Evolutionary conservation across 2,329 filamentous ascomycete genomes (phyloP), one percentile per base, ranked within the genome.

Genomic region (Fusarium bulbicola): DNA sequence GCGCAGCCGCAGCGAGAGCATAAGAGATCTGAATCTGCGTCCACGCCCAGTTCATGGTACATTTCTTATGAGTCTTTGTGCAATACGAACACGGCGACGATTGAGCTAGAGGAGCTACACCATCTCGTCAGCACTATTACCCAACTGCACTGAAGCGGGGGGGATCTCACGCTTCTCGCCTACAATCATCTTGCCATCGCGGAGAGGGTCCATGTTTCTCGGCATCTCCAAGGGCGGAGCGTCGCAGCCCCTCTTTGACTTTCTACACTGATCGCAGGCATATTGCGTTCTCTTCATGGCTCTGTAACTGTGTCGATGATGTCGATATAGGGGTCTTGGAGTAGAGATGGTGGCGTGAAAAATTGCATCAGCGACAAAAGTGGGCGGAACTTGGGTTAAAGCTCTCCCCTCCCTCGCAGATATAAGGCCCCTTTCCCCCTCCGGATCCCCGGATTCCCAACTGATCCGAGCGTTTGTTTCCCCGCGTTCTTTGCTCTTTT

Each of bases 31-130:
- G 32, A 34, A 69, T 28, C 39, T 56, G 45, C 3, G 63, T 74
- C 79, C 79, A 80, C 14, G 75, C 62, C 30, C 74, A 68, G 11
- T 79, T 74, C 43, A 79, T 62, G 3, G 79, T 77, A 20, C 79
- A 81, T 15, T 66, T 68, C 49, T 81, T 81, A 12, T 76, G 74
- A 21, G 79, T 81, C 60, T 74, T 79, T 10, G 66, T 59, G 36
- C 79, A 81, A 20, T 81, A 81, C 1, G 79, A 77, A 53, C 79
- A 81, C 50, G 78, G 70, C 2, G 58, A 57, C 5, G 36, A 52
- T 21, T 68, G 64, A 15, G 32, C 58, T 4, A 64, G 18, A 20
- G 66, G 58, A 6, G 66, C 66, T 68, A 15, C 4, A 21, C 5
- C 21, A 6, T 5, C 1, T n/a, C 5, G 61, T 59, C 28, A 66